Base-by-base conservation (phyloP, 1,139 yeast genomes). In the Yamadazyma diddensiae region DNA sequence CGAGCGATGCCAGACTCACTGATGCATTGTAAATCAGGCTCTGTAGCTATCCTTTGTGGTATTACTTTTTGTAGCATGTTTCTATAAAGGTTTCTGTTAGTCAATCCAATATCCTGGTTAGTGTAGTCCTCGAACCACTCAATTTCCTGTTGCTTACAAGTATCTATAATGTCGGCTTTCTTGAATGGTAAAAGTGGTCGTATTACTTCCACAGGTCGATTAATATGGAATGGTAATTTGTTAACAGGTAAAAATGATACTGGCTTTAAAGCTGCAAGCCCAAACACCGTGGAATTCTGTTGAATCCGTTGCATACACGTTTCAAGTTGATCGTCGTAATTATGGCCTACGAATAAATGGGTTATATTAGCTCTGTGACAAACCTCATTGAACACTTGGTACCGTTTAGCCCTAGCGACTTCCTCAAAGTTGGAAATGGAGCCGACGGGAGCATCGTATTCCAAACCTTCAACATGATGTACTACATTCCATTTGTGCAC, bases 101-200 rank as follows among this genome's bases (percentile, higher is more conserved):
- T 82, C 31, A 81, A 59, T 3, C 46, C 39, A 1, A 65, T 51
- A 42, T 82, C 82, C 4, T 48, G 46, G 45, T 85, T 85, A 0
- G 92, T 79, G 2, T 59, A 49, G 49, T 85, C 95, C 45, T 82
- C 88, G 36, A 78, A 76, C 90, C 92, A 84, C 0, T 38, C 33
- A 1, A 83, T 46, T 1, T 45, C 37, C 20, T 66, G 51, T 0
- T 35, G 33, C 5, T 33, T 25, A 38, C 90, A 82, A 7, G 76
- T 73, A 0, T 59, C 52, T 7, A 64, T 55, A 6, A 82, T 62
- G 2, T 68, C 65, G 0, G 38, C 12, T 46, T 84, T 84, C 0
- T 52, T 35, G 19, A 65, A 52, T 0, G 43, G 51, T 22, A 83
- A 57, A 30, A 84, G 52, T 0, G 94, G 95, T 18, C 94, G 53